Base-by-base conservation (phyloP, 495 filamentous ascomycete species). In the Cryomyces minteri region DNA sequence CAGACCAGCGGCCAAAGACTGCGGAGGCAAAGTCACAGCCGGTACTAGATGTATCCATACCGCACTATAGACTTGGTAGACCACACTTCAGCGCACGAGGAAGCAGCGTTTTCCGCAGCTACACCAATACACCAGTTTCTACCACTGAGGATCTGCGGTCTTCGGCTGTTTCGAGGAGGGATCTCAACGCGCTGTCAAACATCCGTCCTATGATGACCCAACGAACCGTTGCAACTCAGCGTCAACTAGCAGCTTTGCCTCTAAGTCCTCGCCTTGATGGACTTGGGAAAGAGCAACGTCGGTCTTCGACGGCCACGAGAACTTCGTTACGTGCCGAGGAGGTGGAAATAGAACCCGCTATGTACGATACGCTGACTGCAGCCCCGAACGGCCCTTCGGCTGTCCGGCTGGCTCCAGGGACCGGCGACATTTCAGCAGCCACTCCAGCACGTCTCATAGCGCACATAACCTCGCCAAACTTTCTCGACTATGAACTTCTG, bases 401-500 rank as follows among this genome's bases (percentile, higher is more conserved):
- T 33, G 92, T 98, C 31, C 82, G 85, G 40, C 94, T 92, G 62
- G 76, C 83, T 42, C 53, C 74, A 4, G 65, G 67, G 9, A 76
- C 73, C 10, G 76, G 79, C 36, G 74, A 83, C 44, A 88, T 98
- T 30, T 78, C 73, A 32, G 90, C 92, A 41, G 90, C 92, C 11
- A 94, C 86, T 0, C 86, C 88, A 2, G 81, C 86, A 6, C 78
- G 92, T 9, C 74, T 99, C 32, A 84, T 99, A 40, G 88, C 88
- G n/a, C 85, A 99, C 60, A 93, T 99, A 48, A 96, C 90, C 4
- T 96, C 92, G 12, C 84, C 88, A 14, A 82, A 76, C 41, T 95
- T 96, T 59, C 74, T 99, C 49, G 90, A 99, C 59, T 99, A 99
- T 61, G 88, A 96, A 57, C 73, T 99, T 5, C 72, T 99, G 1